Conservation (phyloP, 2,329 filamentous ascomycete genomes). For the Cadophora gregata region DNA sequence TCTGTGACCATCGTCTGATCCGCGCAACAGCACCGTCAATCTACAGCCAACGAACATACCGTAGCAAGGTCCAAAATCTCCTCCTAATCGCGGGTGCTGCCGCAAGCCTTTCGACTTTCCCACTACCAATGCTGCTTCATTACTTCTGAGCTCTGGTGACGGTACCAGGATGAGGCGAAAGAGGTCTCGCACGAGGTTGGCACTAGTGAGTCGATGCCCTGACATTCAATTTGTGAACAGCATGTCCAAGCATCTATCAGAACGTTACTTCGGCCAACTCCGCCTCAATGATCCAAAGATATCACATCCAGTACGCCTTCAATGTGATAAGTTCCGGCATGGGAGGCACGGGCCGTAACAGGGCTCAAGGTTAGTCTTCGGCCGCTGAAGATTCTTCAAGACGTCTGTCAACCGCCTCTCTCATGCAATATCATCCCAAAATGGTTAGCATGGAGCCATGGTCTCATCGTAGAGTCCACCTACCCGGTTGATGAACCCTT, state of each 20-base stretch:
- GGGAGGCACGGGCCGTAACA: slow-evolving; percentile 6
- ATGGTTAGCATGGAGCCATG: background rate
- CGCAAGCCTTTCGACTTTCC: too few species aligned
- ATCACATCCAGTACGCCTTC: background rate
- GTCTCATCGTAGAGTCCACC: background rate
- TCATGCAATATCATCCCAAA: background rate
- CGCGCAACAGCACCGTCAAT: background rate
- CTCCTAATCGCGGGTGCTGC: background rate
- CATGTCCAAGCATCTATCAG: too few species aligned
- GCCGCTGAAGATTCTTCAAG: background rate
- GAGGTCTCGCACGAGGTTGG: too few species aligned
- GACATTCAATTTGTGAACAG: too few species aligned
- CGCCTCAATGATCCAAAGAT: background rate
- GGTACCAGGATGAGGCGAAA: background rate
- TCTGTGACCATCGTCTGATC: background rate
- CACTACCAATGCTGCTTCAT: background rate
- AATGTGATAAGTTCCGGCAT: slow-evolving; percentile 3
- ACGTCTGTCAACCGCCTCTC: background rate
- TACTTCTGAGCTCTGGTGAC: background rate
- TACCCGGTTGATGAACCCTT: background rate
- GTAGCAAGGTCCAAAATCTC: background rate
- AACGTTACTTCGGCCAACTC: background rate
- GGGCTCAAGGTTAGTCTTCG: background rate
- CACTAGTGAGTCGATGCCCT: too few species aligned
- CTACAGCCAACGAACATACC: background rate